Evolutionary conservation across 2,329 filamentous ascomycete species (phyloP), one percentile per base, ranked within the genome.

Genomic region (Cladosporium sp.): DNA sequence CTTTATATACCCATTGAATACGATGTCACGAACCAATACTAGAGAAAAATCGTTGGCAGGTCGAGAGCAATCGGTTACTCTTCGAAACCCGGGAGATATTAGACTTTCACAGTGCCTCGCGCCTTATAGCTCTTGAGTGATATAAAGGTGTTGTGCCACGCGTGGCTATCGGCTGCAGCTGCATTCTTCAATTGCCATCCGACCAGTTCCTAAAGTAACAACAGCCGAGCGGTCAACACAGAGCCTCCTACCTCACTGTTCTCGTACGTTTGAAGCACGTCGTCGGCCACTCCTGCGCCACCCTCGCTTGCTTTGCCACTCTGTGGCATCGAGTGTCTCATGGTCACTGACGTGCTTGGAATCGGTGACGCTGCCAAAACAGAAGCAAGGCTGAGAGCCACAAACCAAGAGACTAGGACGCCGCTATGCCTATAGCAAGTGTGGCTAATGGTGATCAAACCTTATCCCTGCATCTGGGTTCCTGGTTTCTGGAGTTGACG

Each of bases 401-500:
- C 28, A 28, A 35, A 28, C 37, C 44, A 31, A 49, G 57, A 60
- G n/a, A 46, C 40, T 46, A 46, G 40, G 23, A 40, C 3, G 55
- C 56, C 40, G 56, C 46, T 37, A 52, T 52, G 16, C 59, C 59
- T 52, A 62, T 62, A 62, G 2, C 28, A 29, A 52, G 14, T 23
- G 28, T 21, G 29, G 26, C 31, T 62, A 35, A 35, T 50, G 59
- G 21, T 21, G 61, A 63, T 63, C 61, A 44, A 56, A 56, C 46
- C 18, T 52, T 63, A 46, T 52, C 61, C 55, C 61, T 50, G 61
- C 61, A 46, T 55, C 26, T 28, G 31, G 46, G n/a, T 46, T 56
- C 33, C 50, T 33, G 61, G 50, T 56, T 37, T 26, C 23, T 55
- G 26, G 35, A 29, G 26, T 50, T n/a, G 8, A 23, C 18, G 28